These are phyloP conservation scores for Blastobotrys raffinosifermentans DNA, from an alignment of 1,139 yeast genomes.

Conservation along the genomic window DNA sequence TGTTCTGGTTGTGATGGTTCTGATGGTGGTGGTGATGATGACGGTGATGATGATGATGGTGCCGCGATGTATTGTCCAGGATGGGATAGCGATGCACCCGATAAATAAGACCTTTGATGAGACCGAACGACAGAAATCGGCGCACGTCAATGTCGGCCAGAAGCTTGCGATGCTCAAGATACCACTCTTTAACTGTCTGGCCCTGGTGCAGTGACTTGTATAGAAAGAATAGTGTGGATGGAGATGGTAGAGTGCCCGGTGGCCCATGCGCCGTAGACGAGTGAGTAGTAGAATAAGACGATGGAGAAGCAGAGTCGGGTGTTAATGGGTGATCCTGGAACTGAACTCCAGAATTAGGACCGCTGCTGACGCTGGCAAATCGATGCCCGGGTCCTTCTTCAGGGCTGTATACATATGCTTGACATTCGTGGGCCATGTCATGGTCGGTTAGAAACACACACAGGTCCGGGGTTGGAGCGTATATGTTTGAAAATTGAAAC, in stretches of 20 bases:
- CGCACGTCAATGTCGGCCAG: slow-evolving; percentile 70
- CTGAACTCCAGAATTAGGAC: slow-evolving; percentile 15
- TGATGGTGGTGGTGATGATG: slow-evolving; percentile 6
- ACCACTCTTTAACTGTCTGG: slow-evolving; percentile 77
- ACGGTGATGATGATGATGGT: slow-evolving; percentile 24
- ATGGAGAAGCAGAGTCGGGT: slow-evolving; percentile 20
- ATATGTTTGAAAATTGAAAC: slow-evolving; percentile 81
- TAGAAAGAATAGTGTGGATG: slow-evolving; percentile 61
- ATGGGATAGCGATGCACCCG: slow-evolving; percentile 76
- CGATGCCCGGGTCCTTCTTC: not conserved
- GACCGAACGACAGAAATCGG: slow-evolving; percentile 81
- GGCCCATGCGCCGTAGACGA: slow-evolving; percentile 9
- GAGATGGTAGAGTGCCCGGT: slow-evolving; percentile 18
- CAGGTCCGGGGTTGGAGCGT: slow-evolving; percentile 81
- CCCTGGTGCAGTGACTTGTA: slow-evolving; percentile 80
- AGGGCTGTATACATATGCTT: slow-evolving; percentile 53
- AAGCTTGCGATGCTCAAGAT: slow-evolving; percentile 51
- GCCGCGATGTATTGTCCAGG: slow-evolving; percentile 27
- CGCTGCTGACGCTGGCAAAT: slow-evolving; percentile 10
- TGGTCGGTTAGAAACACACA: slow-evolving; percentile 59
- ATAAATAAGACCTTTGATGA: slow-evolving; percentile 73
- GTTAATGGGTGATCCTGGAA: slow-evolving; percentile 19
- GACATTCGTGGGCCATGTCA: slow-evolving; percentile 77
- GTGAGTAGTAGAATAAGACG: slow-evolving; percentile 19
- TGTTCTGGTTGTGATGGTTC: not conserved